A percentile compares a stretch with the other conserved stretches of the same genome.
Conservation (phyloP, 106 monocot genomes). For the Alisma plantagoaquatica region DNA sequence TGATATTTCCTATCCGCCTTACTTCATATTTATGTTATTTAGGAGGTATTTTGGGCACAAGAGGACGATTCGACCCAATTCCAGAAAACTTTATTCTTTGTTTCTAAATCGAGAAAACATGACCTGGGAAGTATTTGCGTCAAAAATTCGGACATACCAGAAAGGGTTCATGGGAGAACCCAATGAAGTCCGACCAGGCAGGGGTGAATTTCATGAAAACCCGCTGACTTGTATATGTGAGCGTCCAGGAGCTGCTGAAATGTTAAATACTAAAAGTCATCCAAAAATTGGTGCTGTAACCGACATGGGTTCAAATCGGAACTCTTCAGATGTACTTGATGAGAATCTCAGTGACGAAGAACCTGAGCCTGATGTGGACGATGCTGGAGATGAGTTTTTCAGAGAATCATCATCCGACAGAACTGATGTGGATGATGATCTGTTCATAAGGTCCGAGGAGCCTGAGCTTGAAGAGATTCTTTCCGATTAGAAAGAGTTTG, state of each 20-base stretch:
- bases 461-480: conserved; percentile 60
- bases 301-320: conserved; percentile 4
- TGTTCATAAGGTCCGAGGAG: conserved; percentile 23
- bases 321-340: not conserved
- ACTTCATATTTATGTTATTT: conserved; percentile 1
- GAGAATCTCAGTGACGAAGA: conserved; percentile 27
- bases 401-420: conserved; percentile 9
- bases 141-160: conserved; percentile 54
- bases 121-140: conserved; percentile 77
- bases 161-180: conserved; percentile 97
- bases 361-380: conserved; percentile 37
- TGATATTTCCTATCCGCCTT: not conserved
- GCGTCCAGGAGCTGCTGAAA: not conserved
- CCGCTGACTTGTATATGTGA: conserved; percentile 46
- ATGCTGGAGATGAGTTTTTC: conserved; percentile 29
- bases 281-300: conserved; percentile 2
- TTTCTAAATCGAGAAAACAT: conserved; percentile 58
- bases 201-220: conserved; percentile 92
- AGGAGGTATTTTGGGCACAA: conserved; percentile 96
- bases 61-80: conserved; percentile 87
- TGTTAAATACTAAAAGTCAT: not conserved
- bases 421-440: conserved; percentile 21
- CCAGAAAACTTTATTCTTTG: conserved; percentile 74
- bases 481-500: conserved; percentile 31
- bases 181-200: conserved; percentile 77